phyloP scores from a whole-genome alignment of 1,139 yeast genomes.

The Scheffersomyces segobiensis region DNA sequence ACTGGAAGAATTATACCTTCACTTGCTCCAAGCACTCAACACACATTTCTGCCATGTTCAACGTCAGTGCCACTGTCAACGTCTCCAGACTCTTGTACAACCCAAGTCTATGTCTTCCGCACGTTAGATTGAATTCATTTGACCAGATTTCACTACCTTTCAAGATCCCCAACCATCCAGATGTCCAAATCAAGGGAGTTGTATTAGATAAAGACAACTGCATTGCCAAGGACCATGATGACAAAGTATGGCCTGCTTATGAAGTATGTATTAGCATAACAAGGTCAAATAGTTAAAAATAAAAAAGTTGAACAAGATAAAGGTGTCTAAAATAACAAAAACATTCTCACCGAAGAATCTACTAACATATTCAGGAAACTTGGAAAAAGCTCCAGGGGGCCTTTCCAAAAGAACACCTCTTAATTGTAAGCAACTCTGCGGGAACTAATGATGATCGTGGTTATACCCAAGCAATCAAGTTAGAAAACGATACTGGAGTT shows the following conservation, averaged over 20 bases:
- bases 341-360: not conserved
- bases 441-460: slow-evolving; percentile 78
- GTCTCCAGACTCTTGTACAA: slow-evolving; percentile 58
- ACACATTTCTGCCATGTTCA: slow-evolving; percentile 35
- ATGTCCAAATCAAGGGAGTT: slow-evolving; percentile 60
- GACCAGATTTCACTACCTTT: slow-evolving; percentile 58
- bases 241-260: slow-evolving; percentile 79
- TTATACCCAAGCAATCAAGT: slow-evolving; percentile 59
- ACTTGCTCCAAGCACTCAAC: not conserved
- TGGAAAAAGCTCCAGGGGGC: slow-evolving; percentile 57
- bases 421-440: slow-evolving; percentile 91
- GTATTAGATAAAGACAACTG: slow-evolving; percentile 96
- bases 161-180: slow-evolving; percentile 23
- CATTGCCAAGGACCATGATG: slow-evolving; percentile 82
- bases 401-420: slow-evolving; percentile 66
- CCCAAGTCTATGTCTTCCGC: slow-evolving; percentile 75
- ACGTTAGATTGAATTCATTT: slow-evolving; percentile 61
- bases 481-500: slow-evolving; percentile 73
- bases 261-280: slow-evolving; percentile 18
- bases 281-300: not conserved
- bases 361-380: slow-evolving; percentile 27
- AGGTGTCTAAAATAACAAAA: not conserved
- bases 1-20: not conserved
- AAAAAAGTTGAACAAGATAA: too few relatives aligned
- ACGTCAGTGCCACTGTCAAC: slow-evolving; percentile 74